Evolutionary conservation across 1,139 yeast genomes (phyloP), one percentile per base, ranked within the genome.

Genomic region (Hyphopichia fennica): DNA sequence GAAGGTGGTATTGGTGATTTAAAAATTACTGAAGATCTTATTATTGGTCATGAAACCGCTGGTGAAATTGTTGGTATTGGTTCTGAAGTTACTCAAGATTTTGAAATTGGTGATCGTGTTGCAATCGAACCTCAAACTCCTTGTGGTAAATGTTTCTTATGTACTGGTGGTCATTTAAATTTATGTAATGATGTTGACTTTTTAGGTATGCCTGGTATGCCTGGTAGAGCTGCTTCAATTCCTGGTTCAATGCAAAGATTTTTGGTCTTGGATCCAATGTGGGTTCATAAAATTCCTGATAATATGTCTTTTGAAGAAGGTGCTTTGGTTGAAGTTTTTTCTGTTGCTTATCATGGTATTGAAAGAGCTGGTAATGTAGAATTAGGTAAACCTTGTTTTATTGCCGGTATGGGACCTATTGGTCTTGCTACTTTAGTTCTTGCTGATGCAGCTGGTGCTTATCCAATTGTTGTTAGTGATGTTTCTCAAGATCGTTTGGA

Each of bases 101-200:
- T 60, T 16, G 48, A 55, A 35, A 50, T 53, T 28, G 64, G 65
- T 25, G 65, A 62, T 42, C 49, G 56, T 35, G 66, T 61, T 19
- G 63, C 65, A 13, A 46, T 61, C 39, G 65, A 61, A 46, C 65
- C 66, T 20, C 60, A 53, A 42, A 44, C 52, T 27, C 59, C 64
- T 17, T 56, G 67, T 43, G 63, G 65, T 16, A 51, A 59, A 39
- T 67, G 72, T 39, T 60, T 57, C 38, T 57, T 60, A 19, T 58
- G 64, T 41, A 57, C 58, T 28, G 52, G 54, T 36, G 65, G 65
- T 34, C 53, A 60, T 41, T 57, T 56, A 45, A 60, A 60, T 40
- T 47, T 59, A 35, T 60, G 63, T 45, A 43, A 44, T 28, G 52
- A 55, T 19, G 63, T 57, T 36, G 56, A 52, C 20, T 60, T 60